Evolutionary conservation across 2,329 filamentous ascomycete genomes (phyloP), one percentile per base, ranked within the genome.

Genomic region (Colletotrichum musicola): DNA sequence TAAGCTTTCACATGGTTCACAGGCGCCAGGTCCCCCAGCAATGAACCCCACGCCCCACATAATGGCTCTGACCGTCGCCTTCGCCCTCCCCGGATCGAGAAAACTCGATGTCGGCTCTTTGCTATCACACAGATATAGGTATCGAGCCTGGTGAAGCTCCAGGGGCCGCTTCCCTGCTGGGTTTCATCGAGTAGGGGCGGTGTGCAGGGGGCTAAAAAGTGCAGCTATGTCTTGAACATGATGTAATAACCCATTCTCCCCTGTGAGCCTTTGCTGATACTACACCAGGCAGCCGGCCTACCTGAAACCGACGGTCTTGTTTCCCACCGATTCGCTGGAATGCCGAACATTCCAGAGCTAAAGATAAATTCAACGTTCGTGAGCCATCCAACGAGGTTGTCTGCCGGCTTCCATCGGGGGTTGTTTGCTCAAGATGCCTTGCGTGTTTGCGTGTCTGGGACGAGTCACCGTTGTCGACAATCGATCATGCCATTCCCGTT

Each of bases 281-380:
- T 38, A 35, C 27, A 44, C 38, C 30, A 67, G 51, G 64, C 59
- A 63, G 25, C 58, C 44, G 46, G 35, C 12, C 59, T 14, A n/a
- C 64, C 51, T 67, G 64, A 67, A 63, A 67, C 64, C 27, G 25
- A 42, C 14, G 40, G 46, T 13, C 25, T 49, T 47, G 53, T 58
- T 51, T 44, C 53, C 35, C 50, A 53, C 58, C 58, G n/a, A 22
- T 27, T 22, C 22, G n/a, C 27, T 67, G 64, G 59, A 57, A 67
- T 57, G 18, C 27, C 22, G 16, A 50, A 42, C 35, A 44, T 51
- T 35, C 35, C 47, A 46, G 7, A n/a, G 40, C n/a, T 4, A 27
- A 35, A 56, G 35, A 40, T 38, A 42, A 35, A 40, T 47, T 20
- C 12, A 30, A 51, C 49, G 38, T 20, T n/a, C 16, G 10, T n/a